A percentile compares a stretch with the other conserved stretches of the same genome.
These are phyloP conservation scores for Cercospora sp. DNA, from an alignment of 2,329 filamentous ascomycete species.

Conservation along the genomic window DNA sequence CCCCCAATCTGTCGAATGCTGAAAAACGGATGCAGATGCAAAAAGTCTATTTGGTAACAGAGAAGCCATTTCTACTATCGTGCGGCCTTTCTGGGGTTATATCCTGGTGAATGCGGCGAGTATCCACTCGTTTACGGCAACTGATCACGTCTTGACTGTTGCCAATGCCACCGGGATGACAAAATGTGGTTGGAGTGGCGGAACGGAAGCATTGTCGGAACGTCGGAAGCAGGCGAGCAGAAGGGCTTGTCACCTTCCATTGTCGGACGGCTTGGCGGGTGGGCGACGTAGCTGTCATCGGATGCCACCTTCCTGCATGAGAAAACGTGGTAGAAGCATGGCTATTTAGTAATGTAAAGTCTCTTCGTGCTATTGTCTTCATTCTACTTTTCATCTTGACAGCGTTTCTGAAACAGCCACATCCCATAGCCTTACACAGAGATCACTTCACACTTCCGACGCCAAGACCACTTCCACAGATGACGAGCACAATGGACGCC, in stretches of 20 bases:
- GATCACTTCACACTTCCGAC: background rate
- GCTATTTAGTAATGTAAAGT: constrained; percentile 6
- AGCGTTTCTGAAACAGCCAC: background rate
- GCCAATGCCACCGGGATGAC: background rate
- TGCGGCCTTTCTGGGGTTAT: background rate
- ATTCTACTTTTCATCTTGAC: background rate
- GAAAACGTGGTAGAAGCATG: constrained; percentile 1
- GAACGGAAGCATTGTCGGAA: constrained; percentile 6
- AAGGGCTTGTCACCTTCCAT: constrained; percentile 12
- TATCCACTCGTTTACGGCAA: background rate
- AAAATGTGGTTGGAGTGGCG: background rate
- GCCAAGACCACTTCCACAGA: constrained; percentile 1
- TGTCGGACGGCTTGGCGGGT: constrained; percentile 3
- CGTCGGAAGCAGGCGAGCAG: background rate
- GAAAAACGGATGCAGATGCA: background rate
- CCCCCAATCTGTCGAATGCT: background rate
- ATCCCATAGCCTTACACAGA: background rate
- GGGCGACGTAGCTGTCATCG: background rate
- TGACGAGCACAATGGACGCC: constrained; percentile 28
- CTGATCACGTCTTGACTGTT: background rate
- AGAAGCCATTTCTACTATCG: background rate
- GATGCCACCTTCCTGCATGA: constrained; percentile 8
- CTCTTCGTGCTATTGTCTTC: background rate
- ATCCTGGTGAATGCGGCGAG: background rate
- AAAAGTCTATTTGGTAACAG: background rate